phyloP scores from a whole-genome alignment of 2,329 filamentous ascomycete genomes.

The Magnaporthales sp. region DNA sequence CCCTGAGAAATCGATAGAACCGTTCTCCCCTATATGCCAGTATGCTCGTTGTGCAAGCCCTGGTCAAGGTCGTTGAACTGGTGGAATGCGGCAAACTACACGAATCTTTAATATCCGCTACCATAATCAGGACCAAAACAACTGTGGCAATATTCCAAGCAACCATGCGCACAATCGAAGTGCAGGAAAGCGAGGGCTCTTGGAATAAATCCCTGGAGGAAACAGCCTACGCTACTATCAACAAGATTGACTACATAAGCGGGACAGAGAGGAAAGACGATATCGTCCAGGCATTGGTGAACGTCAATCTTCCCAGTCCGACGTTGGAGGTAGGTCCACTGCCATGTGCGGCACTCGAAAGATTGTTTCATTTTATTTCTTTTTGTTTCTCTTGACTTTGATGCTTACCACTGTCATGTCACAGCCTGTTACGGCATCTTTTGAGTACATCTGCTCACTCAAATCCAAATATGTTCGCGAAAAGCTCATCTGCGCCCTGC shows the following conservation, averaged over 20 bases:
- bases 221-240: background rate
- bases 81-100: background rate
- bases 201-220: background rate
- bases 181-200: background rate
- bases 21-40: background rate
- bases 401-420: background rate
- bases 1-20: background rate
- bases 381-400: background rate
- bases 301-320: background rate
- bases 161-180: background rate
- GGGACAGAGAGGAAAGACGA: background rate
- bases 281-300: background rate
- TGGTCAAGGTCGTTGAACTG: background rate
- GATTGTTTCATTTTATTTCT: too few species aligned
- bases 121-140: background rate
- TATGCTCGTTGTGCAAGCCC: background rate
- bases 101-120: background rate
- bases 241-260: background rate
- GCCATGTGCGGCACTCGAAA: background rate
- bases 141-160: background rate
- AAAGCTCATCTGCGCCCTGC: background rate
- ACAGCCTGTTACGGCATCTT: background rate
- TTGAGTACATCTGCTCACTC: background rate
- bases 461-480: background rate
- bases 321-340: background rate